Base-by-base conservation (phyloP, 768 basidiomycete genomes). In the Suillus plorans region DNA sequence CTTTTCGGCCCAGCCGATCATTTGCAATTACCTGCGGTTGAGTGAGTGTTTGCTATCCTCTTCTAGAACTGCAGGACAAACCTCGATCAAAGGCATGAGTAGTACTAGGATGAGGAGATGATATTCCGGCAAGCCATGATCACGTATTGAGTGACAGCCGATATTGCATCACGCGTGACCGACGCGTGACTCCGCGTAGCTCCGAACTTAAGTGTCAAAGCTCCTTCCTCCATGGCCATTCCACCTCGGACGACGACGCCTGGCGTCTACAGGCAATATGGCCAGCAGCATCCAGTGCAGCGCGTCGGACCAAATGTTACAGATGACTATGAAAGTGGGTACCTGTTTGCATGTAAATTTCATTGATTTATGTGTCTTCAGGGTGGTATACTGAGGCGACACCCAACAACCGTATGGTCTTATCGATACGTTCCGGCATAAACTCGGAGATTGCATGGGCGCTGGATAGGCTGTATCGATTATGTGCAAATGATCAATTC, bases 1-100 rank as follows among this genome's bases (percentile, higher is more conserved):
- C 94, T 90, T 96, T 97, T 66, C 92, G 88, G 63, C 96, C 95
- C 57, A 96, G 84, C 75, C 95, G 92, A 82, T 97, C 94, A 80
- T 98, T 98, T 9, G 95, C 95, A 72, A 97, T 97, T 68, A 97
- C 86, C 89, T 97, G 71, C 34, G 74, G 68, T 64, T 69, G 55
- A 2, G 20, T 69, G 18, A 63, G 62, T 49, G 16, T 42, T 14
- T 20, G 10, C 16, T 12, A 10, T 22, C 20, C 14, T 63, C 47
- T 14, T n/a, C 7, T 31, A 49, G 13, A 36, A 20, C 28, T 20
- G 42, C 18, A 55, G 53, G 50, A 69, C 74, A 41, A 64, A 84
- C 86, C 74, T 87, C 86, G 65, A 88, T 88, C 67, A 87, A 76
- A 66, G 76, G 78, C 85, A 86, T 86, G 67, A 62, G 31, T 20